Evolutionary conservation across 441 rosid genomes (phyloP).

Genomic region (Arabidopsis hybrid): DNA sequence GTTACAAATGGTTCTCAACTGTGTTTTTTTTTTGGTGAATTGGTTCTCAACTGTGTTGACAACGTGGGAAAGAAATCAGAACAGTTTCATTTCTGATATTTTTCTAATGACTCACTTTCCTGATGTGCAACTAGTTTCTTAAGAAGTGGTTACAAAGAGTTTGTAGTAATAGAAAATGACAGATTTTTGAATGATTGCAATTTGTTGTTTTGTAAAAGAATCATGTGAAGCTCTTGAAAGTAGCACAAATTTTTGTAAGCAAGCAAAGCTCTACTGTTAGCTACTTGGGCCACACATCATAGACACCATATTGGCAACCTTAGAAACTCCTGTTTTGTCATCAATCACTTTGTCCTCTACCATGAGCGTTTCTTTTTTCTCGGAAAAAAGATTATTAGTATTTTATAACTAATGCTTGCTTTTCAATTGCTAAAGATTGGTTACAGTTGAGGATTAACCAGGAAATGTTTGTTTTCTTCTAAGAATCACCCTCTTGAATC

Average conservation of each 20-base stretch:
- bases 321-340: slow-evolving; percentile 46
- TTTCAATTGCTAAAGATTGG: slow-evolving; percentile 16
- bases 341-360: slow-evolving; percentile 39
- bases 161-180: slow-evolving; percentile 39
- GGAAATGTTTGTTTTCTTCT: slow-evolving; percentile 12
- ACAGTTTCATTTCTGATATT: slow-evolving; percentile 35
- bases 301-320: slow-evolving; percentile 44
- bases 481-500: slow-evolving; percentile 31
- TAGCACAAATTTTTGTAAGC: slow-evolving; percentile 29
- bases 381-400: slow-evolving; percentile 20
- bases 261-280: slow-evolving; percentile 42
- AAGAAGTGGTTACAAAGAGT: slow-evolving; percentile 34
- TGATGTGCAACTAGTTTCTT: slow-evolving; percentile 38
- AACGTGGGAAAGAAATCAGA: slow-evolving; percentile 37
- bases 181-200: slow-evolving; percentile 38
- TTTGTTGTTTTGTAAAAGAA: slow-evolving; percentile 37
- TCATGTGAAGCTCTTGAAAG: slow-evolving; percentile 45
- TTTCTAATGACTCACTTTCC: slow-evolving; percentile 37
- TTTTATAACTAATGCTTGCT: slow-evolving; percentile 2
- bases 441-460: slow-evolving; percentile 6
- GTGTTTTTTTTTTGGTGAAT: no score
- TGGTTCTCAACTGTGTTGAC: slow-evolving; percentile 29
- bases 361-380: slow-evolving; percentile 28
- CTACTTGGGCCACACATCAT: slow-evolving; percentile 44
- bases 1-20: no score